Base-by-base conservation (phyloP, 768 basidiomycete species). In the Galerina sulciceps region DNA sequence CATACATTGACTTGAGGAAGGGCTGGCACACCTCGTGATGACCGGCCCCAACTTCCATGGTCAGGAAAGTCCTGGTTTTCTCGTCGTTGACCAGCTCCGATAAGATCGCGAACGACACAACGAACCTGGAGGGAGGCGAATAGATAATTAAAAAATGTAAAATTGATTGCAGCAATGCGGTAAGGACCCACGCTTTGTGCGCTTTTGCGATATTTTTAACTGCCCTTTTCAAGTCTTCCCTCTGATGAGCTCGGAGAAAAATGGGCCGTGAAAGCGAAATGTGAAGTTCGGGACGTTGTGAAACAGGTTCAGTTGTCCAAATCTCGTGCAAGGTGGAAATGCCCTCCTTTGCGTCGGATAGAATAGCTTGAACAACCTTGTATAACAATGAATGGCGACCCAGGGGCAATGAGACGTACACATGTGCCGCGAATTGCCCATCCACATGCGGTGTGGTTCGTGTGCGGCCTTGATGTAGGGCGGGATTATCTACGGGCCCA, bases 211-310 rank as follows among this genome's bases (percentile, higher is more conserved):
- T 67, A 13, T 69, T 67, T 63, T 79, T 85, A 23, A 94, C 80
- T 0, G 84, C 84, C 31, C 75, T 77, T 62, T 85, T 89, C 38
- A 96, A 75, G 3, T 87, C 87, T 35, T 91, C 86, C 57, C 86
- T 78, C 71, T 97, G 94, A 69, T 94, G 87, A 2, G 88, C 81
- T 17, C 90, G 85, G 31, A 97, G 74, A 67, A 85, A 94, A 26
- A 90, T 81, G 10, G 94, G 93, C 4, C 92, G 84, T 0, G 94
- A 90, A 11, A 99, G 77, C 1, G 94, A 96, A 41, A 99, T 77
- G 65, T 97, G 96, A 35, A 97, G 78, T 61, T 89, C 86, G 15
- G 58, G 58, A 34, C 65, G 66, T 45, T 67, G 63, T 26, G 47
- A 62, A 22, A 47, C 52, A 34, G 58, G 38, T 14, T 64, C 66